A percentile compares a stretch with the other conserved stretches of the same genome.
These are phyloP conservation scores for Thymus mandschuricus DNA, from an alignment of 257 asterid genomes.

Conservation along the genomic window DNA sequence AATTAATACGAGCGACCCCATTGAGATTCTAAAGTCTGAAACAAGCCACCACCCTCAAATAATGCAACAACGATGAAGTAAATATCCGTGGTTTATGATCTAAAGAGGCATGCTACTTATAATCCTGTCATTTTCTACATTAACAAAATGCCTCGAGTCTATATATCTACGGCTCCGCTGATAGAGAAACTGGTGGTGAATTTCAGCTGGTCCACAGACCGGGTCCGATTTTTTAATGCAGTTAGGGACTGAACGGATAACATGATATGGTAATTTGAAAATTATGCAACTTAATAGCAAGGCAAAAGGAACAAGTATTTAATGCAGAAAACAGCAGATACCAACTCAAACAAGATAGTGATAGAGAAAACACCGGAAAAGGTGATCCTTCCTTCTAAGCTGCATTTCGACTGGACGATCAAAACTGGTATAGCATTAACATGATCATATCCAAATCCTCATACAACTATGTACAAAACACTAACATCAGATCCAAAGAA, in stretches of 20 bases:
- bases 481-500: neutral
- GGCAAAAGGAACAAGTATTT: conserved; percentile 31
- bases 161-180: conserved; percentile 13
- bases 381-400: neutral
- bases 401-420: neutral
- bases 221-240: conserved; percentile 29
- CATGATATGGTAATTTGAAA: conserved; percentile 26
- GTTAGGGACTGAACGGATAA: conserved; percentile 26
- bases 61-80: conserved; percentile 1
- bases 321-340: conserved; percentile 36
- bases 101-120: conserved; percentile 32
- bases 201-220: conserved; percentile 22
- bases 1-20: conserved; percentile 1
- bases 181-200: conserved; percentile 16
- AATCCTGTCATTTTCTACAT: conserved; percentile 34
- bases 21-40: conserved; percentile 13
- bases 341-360: conserved; percentile 31
- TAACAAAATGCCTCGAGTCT: conserved; percentile 19
- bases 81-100: conserved; percentile 19
- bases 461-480: neutral
- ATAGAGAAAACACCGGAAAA: neutral
- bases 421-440: neutral
- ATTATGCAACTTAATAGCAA: conserved; percentile 11
- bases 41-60: conserved; percentile 10
- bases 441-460: neutral